Evolutionary conservation across 106 monocot species (phyloP).

Genomic region (Phalaenopsis aphrodite): DNA sequence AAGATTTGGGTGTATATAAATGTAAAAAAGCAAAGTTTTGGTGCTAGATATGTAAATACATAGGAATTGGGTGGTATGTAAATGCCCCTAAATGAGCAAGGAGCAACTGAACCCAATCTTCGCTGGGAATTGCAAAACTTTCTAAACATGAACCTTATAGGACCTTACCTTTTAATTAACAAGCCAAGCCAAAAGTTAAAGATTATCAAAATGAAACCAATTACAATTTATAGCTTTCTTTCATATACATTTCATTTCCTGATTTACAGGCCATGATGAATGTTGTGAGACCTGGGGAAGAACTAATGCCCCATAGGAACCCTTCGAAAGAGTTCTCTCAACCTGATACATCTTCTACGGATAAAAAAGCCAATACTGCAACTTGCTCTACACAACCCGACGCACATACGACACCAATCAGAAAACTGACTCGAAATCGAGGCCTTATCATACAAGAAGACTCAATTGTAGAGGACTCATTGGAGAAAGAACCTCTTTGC

Average conservation of each 20-base stretch:
- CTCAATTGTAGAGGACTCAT: constrained; percentile 20
- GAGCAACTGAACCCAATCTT: too few species aligned
- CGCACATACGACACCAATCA: constrained; percentile 49
- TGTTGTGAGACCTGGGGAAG: constrained; percentile 30
- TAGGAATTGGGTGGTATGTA: too few species aligned
- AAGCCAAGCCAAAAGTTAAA: too few species aligned
- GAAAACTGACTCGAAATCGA: constrained; percentile 59
- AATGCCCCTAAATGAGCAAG: too few species aligned
- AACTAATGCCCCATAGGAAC: constrained; percentile 68
- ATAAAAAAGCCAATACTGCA: neutral
- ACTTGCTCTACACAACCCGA: neutral
- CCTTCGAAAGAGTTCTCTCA: neutral
- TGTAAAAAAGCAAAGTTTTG: too few species aligned
- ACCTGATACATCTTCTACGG: constrained; percentile 4
- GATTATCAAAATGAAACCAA: too few species aligned
- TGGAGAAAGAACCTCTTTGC: constrained; percentile 10
- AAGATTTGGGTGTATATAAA: too few species aligned
- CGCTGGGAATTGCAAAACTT: too few species aligned
- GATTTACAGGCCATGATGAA: constrained; percentile 46
- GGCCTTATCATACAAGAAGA: constrained; percentile 61
- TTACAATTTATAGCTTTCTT: neutral
- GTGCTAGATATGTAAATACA: too few species aligned
- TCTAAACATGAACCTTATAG: too few species aligned
- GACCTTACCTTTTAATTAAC: too few species aligned
- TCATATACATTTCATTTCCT: neutral